These are phyloP conservation scores for Rhynchospora breviuscula DNA, from an alignment of 176 grass and related monocot species.

Conservation along the genomic window DNA sequence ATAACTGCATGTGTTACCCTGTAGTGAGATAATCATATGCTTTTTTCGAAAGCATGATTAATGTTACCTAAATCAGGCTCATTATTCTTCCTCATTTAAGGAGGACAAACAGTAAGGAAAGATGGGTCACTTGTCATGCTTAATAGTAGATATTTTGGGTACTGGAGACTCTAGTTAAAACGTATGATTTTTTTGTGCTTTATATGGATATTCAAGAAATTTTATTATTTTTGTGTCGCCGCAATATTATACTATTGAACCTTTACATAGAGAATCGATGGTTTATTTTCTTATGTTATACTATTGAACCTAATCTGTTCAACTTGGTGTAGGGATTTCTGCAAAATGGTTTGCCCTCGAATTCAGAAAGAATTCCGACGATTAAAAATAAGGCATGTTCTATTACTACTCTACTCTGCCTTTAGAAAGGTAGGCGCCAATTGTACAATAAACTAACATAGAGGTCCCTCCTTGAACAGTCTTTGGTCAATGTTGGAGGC, in stretches of 20 bases:
- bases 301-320: background rate
- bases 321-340: constrained; percentile 52
- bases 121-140: background rate
- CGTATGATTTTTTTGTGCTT: background rate
- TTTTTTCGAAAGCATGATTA: background rate
- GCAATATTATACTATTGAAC: background rate
- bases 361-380: constrained; percentile 54
- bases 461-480: constrained; percentile 19
- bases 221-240: background rate
- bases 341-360: constrained; percentile 70
- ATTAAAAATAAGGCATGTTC: constrained; percentile 56
- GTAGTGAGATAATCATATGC: background rate
- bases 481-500: constrained; percentile 61
- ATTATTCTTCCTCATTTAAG: background rate
- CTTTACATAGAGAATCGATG: background rate
- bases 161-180: background rate
- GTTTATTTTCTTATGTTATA: background rate
- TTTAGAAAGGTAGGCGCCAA: background rate
- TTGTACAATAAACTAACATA: background rate
- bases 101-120: background rate
- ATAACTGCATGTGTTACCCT: background rate
- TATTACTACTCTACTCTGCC: background rate
- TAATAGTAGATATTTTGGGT: background rate
- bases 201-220: background rate
- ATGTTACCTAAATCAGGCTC: background rate